Base-by-base conservation (phyloP, 306 rosid species). In the Carpinus viminea region DNA sequence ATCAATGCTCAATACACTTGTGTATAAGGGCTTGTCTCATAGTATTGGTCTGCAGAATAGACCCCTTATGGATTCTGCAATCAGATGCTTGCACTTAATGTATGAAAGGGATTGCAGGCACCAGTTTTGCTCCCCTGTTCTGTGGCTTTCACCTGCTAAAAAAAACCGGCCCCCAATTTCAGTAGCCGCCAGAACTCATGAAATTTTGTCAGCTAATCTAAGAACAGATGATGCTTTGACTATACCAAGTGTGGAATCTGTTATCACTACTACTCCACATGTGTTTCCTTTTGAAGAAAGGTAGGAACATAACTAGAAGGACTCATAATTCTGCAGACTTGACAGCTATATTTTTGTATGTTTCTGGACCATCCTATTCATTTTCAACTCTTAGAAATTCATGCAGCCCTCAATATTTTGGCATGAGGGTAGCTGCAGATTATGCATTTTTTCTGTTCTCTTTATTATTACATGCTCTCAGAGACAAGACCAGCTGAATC, bases 31-130 rank as follows among this genome's bases (percentile, higher is more conserved):
- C 65, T n/a, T n/a, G n/a, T n/a, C n/a, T 76, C 83, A 81, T 73
- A 83, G 84, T 86, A 77, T 73, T 81, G 88, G 89, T 80, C 85
- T 78, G 77, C 91, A 88, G 80, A 81, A 68, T 72, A 86, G 81
- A 79, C 81, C 87, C n/a, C 93, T 95, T 80, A 86, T 91, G 93
- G 97, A 95, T 65, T 88, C 92, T 78, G 96, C 98, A 48, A 85
- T 92, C 86, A 87, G 94, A 88, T 95, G 98, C 92, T 86, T 95
- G 89, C 98, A 89, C 80, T 83, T 92, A 87, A 84, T 92, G 90
- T 95, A 95, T 84, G 98, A 95, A 86, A 86, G 98, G 89, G 96
- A 95, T 83, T 95, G 98, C 87, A 90, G 98, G 80, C 98, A 95
- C 81, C 89, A 79, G 76, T 95, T 95, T 85, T 95, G 98, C 73